Base-by-base conservation (phyloP, 1,139 yeast genomes). In the Scheffersomyces parashehatae region DNA sequence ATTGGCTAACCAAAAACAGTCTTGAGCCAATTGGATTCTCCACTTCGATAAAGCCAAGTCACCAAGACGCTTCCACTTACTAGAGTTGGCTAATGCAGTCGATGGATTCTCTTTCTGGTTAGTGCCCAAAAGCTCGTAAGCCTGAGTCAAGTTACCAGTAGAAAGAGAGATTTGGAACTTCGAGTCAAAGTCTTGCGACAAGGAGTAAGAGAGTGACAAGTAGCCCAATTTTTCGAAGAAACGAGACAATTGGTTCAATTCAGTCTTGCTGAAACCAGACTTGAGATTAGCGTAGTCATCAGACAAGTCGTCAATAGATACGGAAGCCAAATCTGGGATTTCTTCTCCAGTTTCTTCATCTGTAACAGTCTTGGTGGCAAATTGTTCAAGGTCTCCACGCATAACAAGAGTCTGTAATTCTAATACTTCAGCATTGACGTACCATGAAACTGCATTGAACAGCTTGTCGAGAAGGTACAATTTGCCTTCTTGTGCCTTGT, bases 381-480 rank as follows among this genome's bases (percentile, higher is more conserved):
- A 73, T 52, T 73, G 75, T 55, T 73, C 78, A 58, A 91, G 72
- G 59, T 95, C 98, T 40, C 97, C 98, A 65, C 99, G 84, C 70
- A 93, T 77, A 5, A 93, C 96, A 50, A 91, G 81, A 1, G 99
- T 93, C 73, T 93, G 98, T 67, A 90, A 90, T 69, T 91, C 98
- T 53, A 93, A 78, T 8, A 95, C 95, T 24, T 90, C 82, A 38
- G 93, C 71, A 34, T 96, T 88, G 43, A 95, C 77, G 58, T 78
- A 83, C 76, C 93, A 91, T 16, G 96, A 82, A 37, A 87, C 73
- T 40, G 93, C 85, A 54, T 87, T 85, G 60, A 90, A 81, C 47
- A 93, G 90, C 69, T 90, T 91, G 67, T 93, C 99, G 50, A 93
- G 83, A 56, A 93, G 82, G 62, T 90, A 95, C 47, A 93, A 84